phyloP scores from a whole-genome alignment of 2,329 filamentous ascomycete genomes.

The Penicillium brasilianum region DNA sequence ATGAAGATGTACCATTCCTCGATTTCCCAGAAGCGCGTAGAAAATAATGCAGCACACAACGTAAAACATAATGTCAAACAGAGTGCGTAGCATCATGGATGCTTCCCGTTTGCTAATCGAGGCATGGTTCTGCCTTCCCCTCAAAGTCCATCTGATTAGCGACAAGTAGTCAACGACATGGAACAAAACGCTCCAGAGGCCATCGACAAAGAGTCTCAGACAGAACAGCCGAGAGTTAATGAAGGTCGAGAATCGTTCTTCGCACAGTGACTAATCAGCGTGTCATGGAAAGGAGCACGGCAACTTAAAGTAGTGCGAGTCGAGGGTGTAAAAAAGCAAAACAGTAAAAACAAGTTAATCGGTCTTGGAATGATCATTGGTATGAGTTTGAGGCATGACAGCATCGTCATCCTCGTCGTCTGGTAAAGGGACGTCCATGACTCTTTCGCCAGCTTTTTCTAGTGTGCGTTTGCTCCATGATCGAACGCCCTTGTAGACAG shows the following conservation, averaged over 20 bases:
- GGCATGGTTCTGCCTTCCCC: slow-evolving; percentile 40
- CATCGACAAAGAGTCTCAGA: slow-evolving; percentile 34
- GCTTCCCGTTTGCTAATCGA: slow-evolving; percentile 31
- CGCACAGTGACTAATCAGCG: slow-evolving; percentile 98
- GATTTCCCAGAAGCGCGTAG: slow-evolving; percentile 34
- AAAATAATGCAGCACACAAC: slow-evolving; percentile 22
- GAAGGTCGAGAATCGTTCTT: slow-evolving; percentile 62
- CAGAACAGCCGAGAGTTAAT: slow-evolving; percentile 36
- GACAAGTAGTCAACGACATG: slow-evolving; percentile 31
- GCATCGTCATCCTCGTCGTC: slow-evolving; percentile 62
- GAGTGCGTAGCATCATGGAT: slow-evolving; percentile 14
- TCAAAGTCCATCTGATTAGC: slow-evolving; percentile 28
- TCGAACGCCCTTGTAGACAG: slow-evolving; percentile 80
- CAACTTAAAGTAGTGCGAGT: slow-evolving; percentile 96
- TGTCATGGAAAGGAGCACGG: slow-evolving; percentile 79
- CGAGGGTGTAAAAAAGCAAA: background rate
- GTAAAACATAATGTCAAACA: slow-evolving; percentile 13
- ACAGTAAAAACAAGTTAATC: slow-evolving; percentile 22
- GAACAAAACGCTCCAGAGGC: slow-evolving; percentile 41
- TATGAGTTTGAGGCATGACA: slow-evolving; percentile 8
- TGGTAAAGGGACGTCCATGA: slow-evolving; percentile 71
- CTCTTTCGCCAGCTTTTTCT: slow-evolving; percentile 75
- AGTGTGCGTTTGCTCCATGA: slow-evolving; percentile 74
- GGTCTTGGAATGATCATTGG: slow-evolving; percentile 32
- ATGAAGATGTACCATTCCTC: slow-evolving; percentile 33